Evolutionary conservation across 768 basidiomycete species (phyloP), one percentile per base, ranked within the genome.

Genomic region (Rubroboletus pulcherrimus): DNA sequence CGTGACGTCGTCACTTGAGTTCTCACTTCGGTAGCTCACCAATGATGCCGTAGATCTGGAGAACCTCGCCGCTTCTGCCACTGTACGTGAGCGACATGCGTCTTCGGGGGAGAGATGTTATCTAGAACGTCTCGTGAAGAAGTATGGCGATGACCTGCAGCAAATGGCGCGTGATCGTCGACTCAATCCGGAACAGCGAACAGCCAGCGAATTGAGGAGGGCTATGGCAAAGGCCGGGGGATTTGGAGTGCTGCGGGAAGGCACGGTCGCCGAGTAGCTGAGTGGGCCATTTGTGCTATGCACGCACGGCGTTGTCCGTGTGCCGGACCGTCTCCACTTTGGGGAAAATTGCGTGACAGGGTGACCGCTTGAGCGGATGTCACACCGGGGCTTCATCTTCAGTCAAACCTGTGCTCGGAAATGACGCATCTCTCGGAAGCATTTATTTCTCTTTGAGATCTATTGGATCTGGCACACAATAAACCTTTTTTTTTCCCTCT

Each of bases 151-250:
- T 31, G 86, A 98, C 73, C 73, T 86, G 24, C 79, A 81, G 30
- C 76, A 72, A 47, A 98, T 97, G 94, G 83, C 84, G 11, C 76
- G 78, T 61, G 95, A 98, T 73, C 75, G 84, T 55, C 86, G 78
- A 71, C 70, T 89, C 55, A 98, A 98, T 69, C 73, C 81, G 15
- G 86, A 85, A 70, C 96, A 98, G 74, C 82, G 87, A 66, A 97
- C 93, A 2, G 80, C 77, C 33, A 94, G 91, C 17, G 85, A 93
- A 74, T 70, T 98, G 65, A 75, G 69, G 63, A 77, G 84, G 66
- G 86, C 83, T 31, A 73, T 90, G 57, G 73, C 69, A 59, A 82
- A 80, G 65, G 82, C 84, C 34, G 81, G 83, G 12, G 75, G 75
- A 19, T 65, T 81, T 54, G 73, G 53, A 41, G 59, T 49, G 59